Conservation (phyloP, 306 rosid species). For the Dicorynia guianensis region DNA sequence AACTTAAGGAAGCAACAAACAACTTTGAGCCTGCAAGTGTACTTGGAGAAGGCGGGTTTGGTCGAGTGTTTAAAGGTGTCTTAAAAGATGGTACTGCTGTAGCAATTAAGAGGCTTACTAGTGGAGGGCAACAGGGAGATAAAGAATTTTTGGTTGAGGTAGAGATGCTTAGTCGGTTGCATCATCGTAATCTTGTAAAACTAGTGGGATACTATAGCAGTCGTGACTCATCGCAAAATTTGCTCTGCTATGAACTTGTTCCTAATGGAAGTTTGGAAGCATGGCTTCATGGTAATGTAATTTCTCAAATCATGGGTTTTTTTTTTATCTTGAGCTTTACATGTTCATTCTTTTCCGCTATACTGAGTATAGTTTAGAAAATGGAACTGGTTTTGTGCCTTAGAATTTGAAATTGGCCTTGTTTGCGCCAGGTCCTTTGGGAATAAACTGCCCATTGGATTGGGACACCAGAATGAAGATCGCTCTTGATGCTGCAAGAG, state of each 20-base stretch:
- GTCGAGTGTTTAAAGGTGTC: constrained; percentile 91
- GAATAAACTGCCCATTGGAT: constrained; percentile 94
- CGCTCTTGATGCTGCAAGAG: constrained; percentile 98
- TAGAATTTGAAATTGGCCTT: constrained; percentile 23
- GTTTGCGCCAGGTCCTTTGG: constrained; percentile 76
- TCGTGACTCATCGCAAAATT: constrained; percentile 88
- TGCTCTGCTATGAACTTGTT: constrained; percentile 96
- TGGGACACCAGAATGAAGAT: constrained; percentile 99
- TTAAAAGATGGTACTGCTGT: constrained; percentile 93
- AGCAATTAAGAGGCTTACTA: constrained; percentile 92
- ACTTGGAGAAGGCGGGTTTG: constrained; percentile 98
- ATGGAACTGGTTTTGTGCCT: not conserved
- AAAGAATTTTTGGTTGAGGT: constrained; percentile 94
- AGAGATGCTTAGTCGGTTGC: constrained; percentile 98
- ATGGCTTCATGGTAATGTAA: constrained; percentile 93
- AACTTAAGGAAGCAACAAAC: constrained; percentile 94
- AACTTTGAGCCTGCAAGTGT: constrained; percentile 83
- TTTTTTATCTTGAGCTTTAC: constrained; percentile 8
- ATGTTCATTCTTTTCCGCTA: constrained; percentile 22
- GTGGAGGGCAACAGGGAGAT: constrained; percentile 95
- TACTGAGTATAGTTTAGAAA: not conserved
- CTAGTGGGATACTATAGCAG: constrained; percentile 88
- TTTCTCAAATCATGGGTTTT: constrained; percentile 35
- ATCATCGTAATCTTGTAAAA: constrained; percentile 96
- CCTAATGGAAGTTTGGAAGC: constrained; percentile 99